Evolutionary conservation across 345 rosid species (phyloP).

Genomic region (Jatropha curcas): DNA sequence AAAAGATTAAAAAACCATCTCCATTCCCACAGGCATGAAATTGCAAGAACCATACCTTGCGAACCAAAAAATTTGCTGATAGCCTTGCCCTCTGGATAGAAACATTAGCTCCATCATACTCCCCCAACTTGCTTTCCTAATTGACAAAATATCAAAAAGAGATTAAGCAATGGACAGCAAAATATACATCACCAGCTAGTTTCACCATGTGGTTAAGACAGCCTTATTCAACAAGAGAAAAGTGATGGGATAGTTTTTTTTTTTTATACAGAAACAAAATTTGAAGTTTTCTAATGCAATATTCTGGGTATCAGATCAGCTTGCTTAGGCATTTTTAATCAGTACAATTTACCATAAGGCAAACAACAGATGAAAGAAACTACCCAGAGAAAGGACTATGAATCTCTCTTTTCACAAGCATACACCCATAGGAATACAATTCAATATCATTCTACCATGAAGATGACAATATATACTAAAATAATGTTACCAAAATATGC

Average conservation of each 20-base stretch:
- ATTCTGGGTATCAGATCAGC: neutral
- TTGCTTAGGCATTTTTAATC: neutral
- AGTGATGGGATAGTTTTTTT: neutral
- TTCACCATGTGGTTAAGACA: neutral
- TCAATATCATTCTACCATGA: neutral
- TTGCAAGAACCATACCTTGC: constrained; percentile 50
- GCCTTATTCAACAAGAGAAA: neutral
- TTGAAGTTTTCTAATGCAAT: neutral
- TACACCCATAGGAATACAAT: neutral
- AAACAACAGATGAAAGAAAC: neutral
- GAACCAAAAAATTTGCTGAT: constrained; percentile 58
- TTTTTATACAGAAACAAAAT: neutral
- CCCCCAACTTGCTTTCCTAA: constrained; percentile 49
- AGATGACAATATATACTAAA: neutral
- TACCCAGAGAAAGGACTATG: neutral
- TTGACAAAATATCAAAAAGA: constrained; percentile 6
- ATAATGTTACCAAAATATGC: neutral
- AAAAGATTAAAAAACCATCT: neutral
- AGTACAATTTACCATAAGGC: neutral
- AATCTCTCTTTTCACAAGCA: neutral
- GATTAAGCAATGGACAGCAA: neutral
- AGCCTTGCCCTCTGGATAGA: constrained; percentile 45
- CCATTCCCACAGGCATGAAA: neutral
- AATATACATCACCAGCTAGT: neutral
- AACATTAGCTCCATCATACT: constrained; percentile 34